A percentile compares a stretch with the other conserved stretches of the same genome.
Conservation (phyloP, 106 monocot genomes). For the Triglochin maritima region DNA sequence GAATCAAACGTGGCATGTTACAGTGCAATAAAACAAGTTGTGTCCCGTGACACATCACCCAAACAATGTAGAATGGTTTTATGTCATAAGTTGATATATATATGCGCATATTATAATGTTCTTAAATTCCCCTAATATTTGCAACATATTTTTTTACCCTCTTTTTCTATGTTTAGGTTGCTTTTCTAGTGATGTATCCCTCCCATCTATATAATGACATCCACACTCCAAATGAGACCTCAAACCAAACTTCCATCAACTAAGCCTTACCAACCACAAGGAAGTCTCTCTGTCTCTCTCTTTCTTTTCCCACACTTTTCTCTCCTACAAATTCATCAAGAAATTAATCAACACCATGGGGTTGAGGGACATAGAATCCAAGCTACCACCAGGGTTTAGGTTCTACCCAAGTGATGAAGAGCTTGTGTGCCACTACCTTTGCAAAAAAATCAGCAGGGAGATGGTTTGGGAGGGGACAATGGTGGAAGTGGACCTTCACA, state of each 20-base stretch:
- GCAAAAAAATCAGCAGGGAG: conserved; percentile 71
- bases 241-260: too few relatives aligned
- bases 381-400: conserved; percentile 82
- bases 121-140: background rate
- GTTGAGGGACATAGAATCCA: conserved; percentile 51
- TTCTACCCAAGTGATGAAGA: conserved; percentile 95
- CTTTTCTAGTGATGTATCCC: background rate
- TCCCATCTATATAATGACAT: background rate
- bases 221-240: background rate
- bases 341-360: conserved; percentile 27
- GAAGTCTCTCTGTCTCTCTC: too few relatives aligned
- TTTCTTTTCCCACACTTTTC: background rate
- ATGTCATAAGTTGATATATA: too few relatives aligned
- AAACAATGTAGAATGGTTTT: background rate
- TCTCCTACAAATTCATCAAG: too few relatives aligned
- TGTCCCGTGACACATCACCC: background rate
- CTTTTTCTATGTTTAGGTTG: background rate
- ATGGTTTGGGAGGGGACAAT: conserved; percentile 40
- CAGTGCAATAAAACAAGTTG: background rate
- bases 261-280: too few relatives aligned
- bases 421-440: conserved; percentile 77
- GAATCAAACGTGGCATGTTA: background rate
- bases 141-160: background rate
- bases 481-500: conserved; percentile 87
- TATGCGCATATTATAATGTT: background rate